Evolutionary conservation across 495 filamentous ascomycete genomes (phyloP).

Genomic region (Melanomma pulvis-pyrius): DNA sequence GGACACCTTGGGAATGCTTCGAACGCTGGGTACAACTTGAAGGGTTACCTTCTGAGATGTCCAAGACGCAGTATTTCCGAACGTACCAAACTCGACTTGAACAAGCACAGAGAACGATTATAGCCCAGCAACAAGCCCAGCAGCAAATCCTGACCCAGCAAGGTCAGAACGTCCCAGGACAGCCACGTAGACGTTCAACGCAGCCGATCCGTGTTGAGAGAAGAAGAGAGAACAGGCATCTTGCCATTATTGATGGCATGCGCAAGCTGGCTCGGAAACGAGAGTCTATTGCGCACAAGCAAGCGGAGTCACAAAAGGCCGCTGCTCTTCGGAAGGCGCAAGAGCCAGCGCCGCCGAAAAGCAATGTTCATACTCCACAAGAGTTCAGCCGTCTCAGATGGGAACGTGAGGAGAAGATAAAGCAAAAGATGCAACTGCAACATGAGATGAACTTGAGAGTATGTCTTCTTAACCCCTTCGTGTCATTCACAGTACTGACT

Average conservation of each 20-base stretch:
- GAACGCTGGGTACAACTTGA: conserved; percentile 93
- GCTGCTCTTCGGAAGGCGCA: conserved; percentile 48
- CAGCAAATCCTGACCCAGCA: conserved; percentile 60
- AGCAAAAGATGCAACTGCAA: conserved; percentile 67
- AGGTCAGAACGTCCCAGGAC: conserved; percentile 59
- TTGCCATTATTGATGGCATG: conserved; percentile 91
- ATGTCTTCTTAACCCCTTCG: conserved; percentile 32
- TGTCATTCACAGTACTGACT: background rate
- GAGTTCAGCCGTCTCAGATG: conserved; percentile 87
- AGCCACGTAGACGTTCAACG: conserved; percentile 65
- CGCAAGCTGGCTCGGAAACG: conserved; percentile 92
- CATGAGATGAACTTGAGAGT: conserved; percentile 65
- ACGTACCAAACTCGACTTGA: conserved; percentile 81
- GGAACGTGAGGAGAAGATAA: conserved; percentile 77
- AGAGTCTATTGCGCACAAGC: conserved; percentile 81
- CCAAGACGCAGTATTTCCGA: conserved; percentile 88
- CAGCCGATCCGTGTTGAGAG: conserved; percentile 81
- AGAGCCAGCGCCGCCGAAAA: conserved; percentile 40
- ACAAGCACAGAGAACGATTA: conserved; percentile 68
- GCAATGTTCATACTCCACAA: conserved; percentile 68
- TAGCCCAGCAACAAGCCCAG: conserved; percentile 62
- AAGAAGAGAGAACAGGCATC: conserved; percentile 77
- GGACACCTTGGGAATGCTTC: conserved; percentile 98
- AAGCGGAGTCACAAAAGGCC: conserved; percentile 65
- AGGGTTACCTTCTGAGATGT: conserved; percentile 86